Evolutionary conservation across 2,329 filamentous ascomycete genomes (phyloP), one percentile per base, ranked within the genome.

Genomic region (Fusarium tupiense): DNA sequence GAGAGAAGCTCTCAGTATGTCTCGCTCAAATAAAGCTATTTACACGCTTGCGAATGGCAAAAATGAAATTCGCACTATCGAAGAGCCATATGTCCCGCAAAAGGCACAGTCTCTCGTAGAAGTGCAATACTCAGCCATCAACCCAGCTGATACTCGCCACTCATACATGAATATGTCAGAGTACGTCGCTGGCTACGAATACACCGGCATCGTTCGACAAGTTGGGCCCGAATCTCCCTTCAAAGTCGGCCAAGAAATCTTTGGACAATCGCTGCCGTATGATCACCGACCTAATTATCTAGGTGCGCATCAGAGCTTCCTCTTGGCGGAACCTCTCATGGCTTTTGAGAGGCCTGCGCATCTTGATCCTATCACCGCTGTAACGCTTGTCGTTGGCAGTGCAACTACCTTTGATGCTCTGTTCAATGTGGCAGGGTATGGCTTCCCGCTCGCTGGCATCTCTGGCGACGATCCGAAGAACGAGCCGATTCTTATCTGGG

Each of bases 41-140:
- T 69, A 63, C 17, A 63, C 41, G 65, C 33, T 56, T 29, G 33
- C 57, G 0, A 2, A n/a, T 0, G 57, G 66, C 8, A 56, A 52
- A 1, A 65, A 69, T 63, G 66, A 69, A 4, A 8, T 63, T 1
- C 64, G 66, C 1, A 35, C 19, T 0, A 64, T 64, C 8, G 9
- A 57, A n/a, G 57, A 69, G 5, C 22, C n/a, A 0, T 73, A 73
- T 4, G 3, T 62, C 1, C 71, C 65, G 1, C 33, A 54, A 3
- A 17, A 29, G 1, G 57, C 50, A 12, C 70, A 73, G 1, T 71
- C 71, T 1, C 52, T 73, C 8, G 61, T 73, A 14, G 46, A 73
- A n/a, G 71, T 73, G 26, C 61, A 71, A 8, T 73, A 73, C 22
- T 73, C 71, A 0, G 70, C 61, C 8, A 73, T 73, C n/a, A 73